Conservation (phyloP, 106 monocot genomes). For the Phalaenopsis equestris region DNA sequence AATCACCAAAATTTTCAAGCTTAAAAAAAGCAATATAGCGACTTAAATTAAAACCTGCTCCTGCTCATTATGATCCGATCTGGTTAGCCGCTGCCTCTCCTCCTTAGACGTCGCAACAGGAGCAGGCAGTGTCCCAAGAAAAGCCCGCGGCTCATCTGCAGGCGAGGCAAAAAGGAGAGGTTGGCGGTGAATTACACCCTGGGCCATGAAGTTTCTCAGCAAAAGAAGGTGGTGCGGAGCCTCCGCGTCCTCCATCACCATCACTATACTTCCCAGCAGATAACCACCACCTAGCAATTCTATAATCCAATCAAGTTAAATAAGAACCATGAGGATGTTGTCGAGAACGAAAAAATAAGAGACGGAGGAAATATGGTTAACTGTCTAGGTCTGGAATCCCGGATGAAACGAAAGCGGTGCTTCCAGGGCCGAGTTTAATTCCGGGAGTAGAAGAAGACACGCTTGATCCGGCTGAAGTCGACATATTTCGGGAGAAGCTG, state of each 20-base stretch:
- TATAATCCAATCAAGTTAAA: slow-evolving; percentile 5
- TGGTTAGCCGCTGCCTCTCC: slow-evolving; percentile 7
- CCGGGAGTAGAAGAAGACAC: slow-evolving; percentile 16
- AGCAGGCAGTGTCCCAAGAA: slow-evolving; percentile 79
- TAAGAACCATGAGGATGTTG: background rate
- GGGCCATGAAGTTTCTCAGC: slow-evolving; percentile 84
- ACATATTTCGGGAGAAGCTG: slow-evolving; percentile 45
- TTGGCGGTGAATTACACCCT: slow-evolving; percentile 77
- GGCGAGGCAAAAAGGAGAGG: slow-evolving; percentile 70
- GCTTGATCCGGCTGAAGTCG: slow-evolving; percentile 6
- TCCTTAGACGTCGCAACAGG: slow-evolving; percentile 33
- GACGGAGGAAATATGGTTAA: slow-evolving; percentile 10
- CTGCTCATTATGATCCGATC: slow-evolving; percentile 5
- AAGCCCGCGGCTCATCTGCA: slow-evolving; percentile 47
- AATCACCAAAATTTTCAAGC: background rate
- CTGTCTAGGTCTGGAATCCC: slow-evolving; percentile 89
- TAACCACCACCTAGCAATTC: slow-evolving; percentile 81
- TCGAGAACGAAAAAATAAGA: background rate
- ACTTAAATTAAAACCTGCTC: slow-evolving; percentile 22
- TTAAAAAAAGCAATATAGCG: background rate
- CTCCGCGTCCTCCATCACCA: slow-evolving; percentile 83
- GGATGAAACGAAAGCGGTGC: slow-evolving; percentile 63
- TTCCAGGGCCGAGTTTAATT: slow-evolving; percentile 36
- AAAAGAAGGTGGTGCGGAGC: slow-evolving; percentile 89
- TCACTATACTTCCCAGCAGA: slow-evolving; percentile 60